A percentile compares a stretch with the other conserved stretches of the same genome.
Conservation (phyloP, 2,329 filamentous ascomycete genomes). For the Penicillium decumbens region DNA sequence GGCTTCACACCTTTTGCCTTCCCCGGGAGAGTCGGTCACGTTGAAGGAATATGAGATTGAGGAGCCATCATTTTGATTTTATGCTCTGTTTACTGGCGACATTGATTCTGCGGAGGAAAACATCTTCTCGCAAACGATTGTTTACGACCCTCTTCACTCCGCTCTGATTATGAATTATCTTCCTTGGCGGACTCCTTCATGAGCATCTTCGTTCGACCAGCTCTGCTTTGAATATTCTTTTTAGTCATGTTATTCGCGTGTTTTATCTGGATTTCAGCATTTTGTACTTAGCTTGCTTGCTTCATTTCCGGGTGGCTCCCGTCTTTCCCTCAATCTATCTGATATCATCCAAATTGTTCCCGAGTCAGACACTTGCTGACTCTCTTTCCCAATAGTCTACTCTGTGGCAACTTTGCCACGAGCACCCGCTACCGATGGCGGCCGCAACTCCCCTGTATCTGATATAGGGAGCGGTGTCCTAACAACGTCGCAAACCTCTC, state of each 20-base stretch:
- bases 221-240: not conserved
- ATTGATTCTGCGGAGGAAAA: not conserved
- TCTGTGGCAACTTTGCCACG: conserved; percentile 23
- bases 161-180: not conserved
- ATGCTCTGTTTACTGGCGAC: not conserved
- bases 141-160: not conserved
- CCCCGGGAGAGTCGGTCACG: conserved; percentile 26
- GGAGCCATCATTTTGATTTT: conserved; percentile 27
- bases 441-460: conserved; percentile 24
- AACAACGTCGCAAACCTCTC: conserved; percentile 20
- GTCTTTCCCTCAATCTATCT: conserved; percentile 16
- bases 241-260: not conserved
- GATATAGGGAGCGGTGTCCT: conserved; percentile 24
- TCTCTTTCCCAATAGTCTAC: conserved; percentile 31
- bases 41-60: conserved; percentile 39
- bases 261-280: not conserved
- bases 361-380: conserved; percentile 35
- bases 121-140: not conserved
- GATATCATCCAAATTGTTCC: conserved; percentile 15
- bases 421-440: conserved; percentile 23
- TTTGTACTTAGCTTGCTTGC: conserved; percentile 17
- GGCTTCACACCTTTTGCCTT: conserved; percentile 31
- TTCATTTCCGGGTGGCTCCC: conserved; percentile 16
- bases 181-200: not conserved
- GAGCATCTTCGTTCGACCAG: not conserved